phyloP scores from a whole-genome alignment of 108 stramenopile genomes.

The Chaetoceros muelleri region DNA sequence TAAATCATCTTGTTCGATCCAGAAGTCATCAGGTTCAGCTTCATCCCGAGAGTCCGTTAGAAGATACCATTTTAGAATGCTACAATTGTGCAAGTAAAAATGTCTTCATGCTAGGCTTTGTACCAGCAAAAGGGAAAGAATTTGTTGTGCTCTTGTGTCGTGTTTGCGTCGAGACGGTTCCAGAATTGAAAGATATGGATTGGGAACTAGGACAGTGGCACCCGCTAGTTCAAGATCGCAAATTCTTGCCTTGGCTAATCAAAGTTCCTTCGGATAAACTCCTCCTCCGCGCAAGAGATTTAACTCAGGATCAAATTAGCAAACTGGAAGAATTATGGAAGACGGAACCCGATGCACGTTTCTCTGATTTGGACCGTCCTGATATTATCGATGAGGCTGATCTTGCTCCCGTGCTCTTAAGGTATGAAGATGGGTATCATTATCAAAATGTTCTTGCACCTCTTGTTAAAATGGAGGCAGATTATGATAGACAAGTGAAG shows the following conservation, averaged over 20 bases:
- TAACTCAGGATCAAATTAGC: constrained; percentile 84
- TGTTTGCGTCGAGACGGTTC: constrained; percentile 89
- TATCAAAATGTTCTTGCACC: constrained; percentile 97
- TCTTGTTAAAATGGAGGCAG: constrained; percentile 95
- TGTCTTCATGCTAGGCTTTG: constrained; percentile 95
- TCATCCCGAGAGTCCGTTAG: constrained; percentile 87
- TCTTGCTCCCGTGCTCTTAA: constrained; percentile 66
- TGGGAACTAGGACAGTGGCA: constrained; percentile 96
- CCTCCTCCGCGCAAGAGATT: constrained; percentile 67
- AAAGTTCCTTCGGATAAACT: constrained; percentile 77
- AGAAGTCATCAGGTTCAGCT: constrained; percentile 72
- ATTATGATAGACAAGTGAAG: constrained; percentile 94
- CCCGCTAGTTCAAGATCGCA: constrained; percentile 89
- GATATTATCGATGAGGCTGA: constrained; percentile 82
- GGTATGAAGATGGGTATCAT: constrained; percentile 97
- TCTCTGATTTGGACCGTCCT: constrained; percentile 82
- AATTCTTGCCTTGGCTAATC: constrained; percentile 90
- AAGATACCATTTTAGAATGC: constrained; percentile 93
- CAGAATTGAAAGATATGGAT: constrained; percentile 93
- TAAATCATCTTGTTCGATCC: constrained; percentile 89
- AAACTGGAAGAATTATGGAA: constrained; percentile 95
- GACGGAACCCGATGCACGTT: constrained; percentile 80
- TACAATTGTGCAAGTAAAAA: constrained; percentile 96
- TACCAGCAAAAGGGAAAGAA: constrained; percentile 76
- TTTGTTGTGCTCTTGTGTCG: constrained; percentile 95